Evolutionary conservation across 257 asterid species (phyloP), one percentile per base, ranked within the genome.

Genomic region (Primulina huaijiensis): DNA sequence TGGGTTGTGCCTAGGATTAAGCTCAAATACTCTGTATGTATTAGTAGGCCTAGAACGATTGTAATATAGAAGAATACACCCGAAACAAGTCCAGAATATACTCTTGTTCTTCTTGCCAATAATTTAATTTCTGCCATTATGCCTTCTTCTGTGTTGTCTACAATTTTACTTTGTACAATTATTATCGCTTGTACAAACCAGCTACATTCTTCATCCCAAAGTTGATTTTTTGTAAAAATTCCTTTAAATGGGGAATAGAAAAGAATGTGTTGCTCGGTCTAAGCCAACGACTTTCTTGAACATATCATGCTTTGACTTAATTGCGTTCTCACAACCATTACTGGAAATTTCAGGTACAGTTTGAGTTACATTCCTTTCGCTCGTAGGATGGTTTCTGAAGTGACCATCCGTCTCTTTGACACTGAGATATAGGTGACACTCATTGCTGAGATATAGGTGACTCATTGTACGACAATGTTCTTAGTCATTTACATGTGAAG

Each of bases 341-440:
- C 60, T 34, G 57, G 67, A 68, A 64, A 46, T 75, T 86, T 79
- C 97, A 93, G 97, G 99, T 94, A 94, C 90, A 89, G 97, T 79
- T 82, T 89, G 61, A 94, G 99, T 75, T 94, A 91, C 68, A 91
- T 94, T 53, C 97, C 97, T 3, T 94, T 94, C 33, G 97, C 97
- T 70, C 99, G 97, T 20, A 74, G 92, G 65, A 84, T 89, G 90
- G 92, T 91, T 76, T 91, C 97, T 67, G 75, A 80, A 59, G 60
- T 89, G 69, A 88, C 97, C 4, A 65, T 91, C 61, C 99, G 95
- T 37, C 92, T 94, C 68, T 94, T 87, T 75, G 99, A 94, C 82
- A 94, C 99, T 14, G 99, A 94, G 79, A 82, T 91, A 81, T 94
- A 85, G 84, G 72, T 56, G 34, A 31, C 25, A 31, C 25, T 23